Conservation (phyloP, 1,284 basidiomycete genomes). For the Gomphus bonarii region DNA sequence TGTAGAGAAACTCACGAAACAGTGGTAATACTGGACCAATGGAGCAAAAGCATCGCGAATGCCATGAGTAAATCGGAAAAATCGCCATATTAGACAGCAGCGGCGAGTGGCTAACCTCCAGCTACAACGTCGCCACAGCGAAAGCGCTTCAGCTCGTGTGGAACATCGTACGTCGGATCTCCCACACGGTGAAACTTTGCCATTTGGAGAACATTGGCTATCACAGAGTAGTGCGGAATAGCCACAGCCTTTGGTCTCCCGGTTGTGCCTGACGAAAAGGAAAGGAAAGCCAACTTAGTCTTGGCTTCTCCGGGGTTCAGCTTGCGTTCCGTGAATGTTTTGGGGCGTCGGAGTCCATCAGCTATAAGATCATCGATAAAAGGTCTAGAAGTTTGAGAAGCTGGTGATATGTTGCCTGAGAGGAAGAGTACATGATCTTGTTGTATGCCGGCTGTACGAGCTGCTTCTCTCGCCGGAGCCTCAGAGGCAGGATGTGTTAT, state of each 20-base stretch:
- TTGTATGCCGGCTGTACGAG: conserved; percentile 41
- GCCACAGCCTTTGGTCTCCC: conserved; percentile 73
- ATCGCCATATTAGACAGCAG: background rate
- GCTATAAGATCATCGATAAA: conserved; percentile 46
- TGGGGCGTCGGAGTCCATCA: conserved; percentile 35
- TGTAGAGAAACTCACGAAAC: conserved; percentile 23
- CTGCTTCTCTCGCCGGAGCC: conserved; percentile 38
- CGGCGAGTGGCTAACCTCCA: conserved; percentile 28
- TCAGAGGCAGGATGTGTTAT: conserved; percentile 48
- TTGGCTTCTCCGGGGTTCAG: conserved; percentile 55
- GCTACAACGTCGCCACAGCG: conserved; percentile 46
- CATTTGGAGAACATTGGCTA: conserved; percentile 58
- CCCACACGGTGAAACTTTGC: conserved; percentile 40
- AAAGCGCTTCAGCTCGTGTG: conserved; percentile 26
- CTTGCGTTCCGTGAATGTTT: conserved; percentile 36
- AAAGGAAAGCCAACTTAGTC: conserved; percentile 62
- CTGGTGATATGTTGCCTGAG: background rate
- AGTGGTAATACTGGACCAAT: conserved; percentile 22
- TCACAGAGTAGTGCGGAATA: conserved; percentile 57
- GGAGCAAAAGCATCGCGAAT: background rate
- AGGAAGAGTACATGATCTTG: conserved; percentile 36
- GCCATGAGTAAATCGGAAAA: background rate
- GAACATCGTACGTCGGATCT: conserved; percentile 20
- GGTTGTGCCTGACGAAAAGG: conserved; percentile 77
- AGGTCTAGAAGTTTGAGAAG: conserved; percentile 25